Evolutionary conservation across 345 rosid species (phyloP).

Genomic region (Rhizophora apiculata): DNA sequence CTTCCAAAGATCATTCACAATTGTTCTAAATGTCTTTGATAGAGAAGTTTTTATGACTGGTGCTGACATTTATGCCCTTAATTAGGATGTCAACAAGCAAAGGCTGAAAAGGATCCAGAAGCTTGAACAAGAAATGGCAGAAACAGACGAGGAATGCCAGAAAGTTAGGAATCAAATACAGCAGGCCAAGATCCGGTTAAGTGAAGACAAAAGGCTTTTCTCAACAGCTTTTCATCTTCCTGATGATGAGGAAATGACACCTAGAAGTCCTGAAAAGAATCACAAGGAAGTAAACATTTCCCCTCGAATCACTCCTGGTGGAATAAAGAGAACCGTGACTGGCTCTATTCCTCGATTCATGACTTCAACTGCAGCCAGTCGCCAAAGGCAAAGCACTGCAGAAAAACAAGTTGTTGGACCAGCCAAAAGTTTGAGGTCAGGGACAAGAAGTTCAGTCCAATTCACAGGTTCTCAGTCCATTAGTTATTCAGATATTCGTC

Average conservation of each 20-base stretch:
- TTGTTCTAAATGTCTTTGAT: neutral
- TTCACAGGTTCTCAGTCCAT: conserved; percentile 56
- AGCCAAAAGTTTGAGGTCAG: conserved; percentile 39
- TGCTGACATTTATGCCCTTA: conserved; percentile 6
- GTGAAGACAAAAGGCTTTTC: conserved; percentile 52
- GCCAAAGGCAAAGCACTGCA: conserved; percentile 58
- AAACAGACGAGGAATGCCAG: conserved; percentile 51
- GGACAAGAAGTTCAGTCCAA: conserved; percentile 43
- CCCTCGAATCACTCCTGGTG: conserved; percentile 33
- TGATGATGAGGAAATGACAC: conserved; percentile 33
- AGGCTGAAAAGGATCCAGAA: conserved; percentile 49
- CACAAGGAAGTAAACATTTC: conserved; percentile 28
- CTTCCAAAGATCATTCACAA: neutral
- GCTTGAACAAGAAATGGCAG: conserved; percentile 62
- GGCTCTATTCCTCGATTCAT: conserved; percentile 66
- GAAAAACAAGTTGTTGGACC: conserved; percentile 46
- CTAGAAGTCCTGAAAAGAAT: conserved; percentile 20
- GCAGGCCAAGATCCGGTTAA: conserved; percentile 49
- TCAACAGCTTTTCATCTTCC: conserved; percentile 26
- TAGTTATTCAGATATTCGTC: conserved; percentile 55
- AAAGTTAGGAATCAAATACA: conserved; percentile 39
- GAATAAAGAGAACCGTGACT: conserved; percentile 23
- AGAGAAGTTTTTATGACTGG: conserved; percentile 5
- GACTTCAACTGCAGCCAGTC: conserved; percentile 85
- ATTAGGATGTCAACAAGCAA: conserved; percentile 56